Conservation (phyloP, 306 rosid species). For the Rosa rugosa region DNA sequence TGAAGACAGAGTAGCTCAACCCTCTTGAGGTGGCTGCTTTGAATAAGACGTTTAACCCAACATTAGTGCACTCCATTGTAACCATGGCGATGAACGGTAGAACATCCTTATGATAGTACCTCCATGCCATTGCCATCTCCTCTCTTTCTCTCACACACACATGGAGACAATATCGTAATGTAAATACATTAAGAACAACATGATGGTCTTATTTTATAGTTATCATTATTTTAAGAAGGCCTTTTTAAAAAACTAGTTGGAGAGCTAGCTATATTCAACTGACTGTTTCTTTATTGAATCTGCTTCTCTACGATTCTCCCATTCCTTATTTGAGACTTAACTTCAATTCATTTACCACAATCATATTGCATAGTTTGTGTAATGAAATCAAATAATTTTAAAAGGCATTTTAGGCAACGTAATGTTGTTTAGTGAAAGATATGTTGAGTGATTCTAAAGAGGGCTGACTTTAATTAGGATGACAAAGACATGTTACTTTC, state of each 20-base stretch:
- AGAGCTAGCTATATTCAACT: background rate
- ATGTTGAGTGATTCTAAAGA: no score
- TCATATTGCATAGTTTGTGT: no score
- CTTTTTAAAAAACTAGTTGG: background rate
- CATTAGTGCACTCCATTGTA: conserved; percentile 42
- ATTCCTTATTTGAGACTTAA: background rate
- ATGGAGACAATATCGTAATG: background rate
- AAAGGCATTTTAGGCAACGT: no score
- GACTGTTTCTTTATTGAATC: background rate
- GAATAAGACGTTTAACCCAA: conserved; percentile 48
- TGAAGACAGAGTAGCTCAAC: conserved; percentile 52
- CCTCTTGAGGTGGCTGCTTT: conserved; percentile 60
- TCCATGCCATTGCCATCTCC: conserved; percentile 24
- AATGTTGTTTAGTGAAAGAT: no score
- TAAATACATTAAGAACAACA: background rate
- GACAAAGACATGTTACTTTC: no score
- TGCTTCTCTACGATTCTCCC: background rate
- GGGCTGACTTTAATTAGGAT: no score
- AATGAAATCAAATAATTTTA: no score
- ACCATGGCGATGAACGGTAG: conserved; percentile 51
- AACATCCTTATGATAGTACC: conserved; percentile 34
- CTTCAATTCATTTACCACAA: no score
- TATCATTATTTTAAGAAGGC: background rate
- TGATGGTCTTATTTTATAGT: background rate
- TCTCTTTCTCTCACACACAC: background rate